Percentiles rank a stretch among this genome's conserved stretches.
Evolutionary conservation across 2,329 filamentous ascomycete genomes (phyloP).

Genomic region (Neurospora crassa): DNA sequence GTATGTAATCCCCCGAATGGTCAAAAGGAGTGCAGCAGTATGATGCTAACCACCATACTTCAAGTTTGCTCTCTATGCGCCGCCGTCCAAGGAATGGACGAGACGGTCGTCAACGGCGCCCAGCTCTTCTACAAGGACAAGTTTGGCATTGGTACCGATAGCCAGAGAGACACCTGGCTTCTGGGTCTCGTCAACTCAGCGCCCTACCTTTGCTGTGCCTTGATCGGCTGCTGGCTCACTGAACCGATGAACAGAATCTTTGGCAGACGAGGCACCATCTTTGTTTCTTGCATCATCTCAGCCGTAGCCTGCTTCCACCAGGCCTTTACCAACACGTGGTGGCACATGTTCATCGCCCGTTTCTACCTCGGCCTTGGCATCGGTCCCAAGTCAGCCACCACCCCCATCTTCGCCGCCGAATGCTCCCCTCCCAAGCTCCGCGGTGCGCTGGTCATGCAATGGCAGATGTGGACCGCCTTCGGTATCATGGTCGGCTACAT

Average conservation of each 20-base stretch:
- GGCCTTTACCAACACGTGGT: slow-evolving; percentile 40
- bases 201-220: slow-evolving; percentile 56
- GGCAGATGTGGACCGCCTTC: slow-evolving; percentile 35
- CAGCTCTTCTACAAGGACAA: slow-evolving; percentile 54
- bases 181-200: slow-evolving; percentile 51
- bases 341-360: slow-evolving; percentile 61
- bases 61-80: slow-evolving; percentile 55
- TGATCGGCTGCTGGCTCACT: slow-evolving; percentile 65
- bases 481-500: slow-evolving; percentile 49
- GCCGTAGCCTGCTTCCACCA: slow-evolving; percentile 44
- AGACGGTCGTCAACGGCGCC: slow-evolving; percentile 60
- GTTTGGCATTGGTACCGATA: slow-evolving; percentile 49
- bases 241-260: slow-evolving; percentile 62
- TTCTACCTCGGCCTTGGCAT: slow-evolving; percentile 63
- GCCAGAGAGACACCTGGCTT: slow-evolving; percentile 44
- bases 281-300: slow-evolving; percentile 54
- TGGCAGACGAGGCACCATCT: slow-evolving; percentile 61
- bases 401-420: slow-evolving; percentile 60
- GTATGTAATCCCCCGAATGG: slow-evolving; percentile 19
- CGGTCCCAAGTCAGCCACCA: slow-evolving; percentile 60
- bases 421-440: slow-evolving; percentile 53
- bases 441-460: slow-evolving; percentile 60
- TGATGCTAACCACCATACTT: not conserved
- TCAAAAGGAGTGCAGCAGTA: not conserved
- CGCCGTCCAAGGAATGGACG: slow-evolving; percentile 64